phyloP scores from a whole-genome alignment of 345 rosid species.

The Pugionium cornutum region DNA sequence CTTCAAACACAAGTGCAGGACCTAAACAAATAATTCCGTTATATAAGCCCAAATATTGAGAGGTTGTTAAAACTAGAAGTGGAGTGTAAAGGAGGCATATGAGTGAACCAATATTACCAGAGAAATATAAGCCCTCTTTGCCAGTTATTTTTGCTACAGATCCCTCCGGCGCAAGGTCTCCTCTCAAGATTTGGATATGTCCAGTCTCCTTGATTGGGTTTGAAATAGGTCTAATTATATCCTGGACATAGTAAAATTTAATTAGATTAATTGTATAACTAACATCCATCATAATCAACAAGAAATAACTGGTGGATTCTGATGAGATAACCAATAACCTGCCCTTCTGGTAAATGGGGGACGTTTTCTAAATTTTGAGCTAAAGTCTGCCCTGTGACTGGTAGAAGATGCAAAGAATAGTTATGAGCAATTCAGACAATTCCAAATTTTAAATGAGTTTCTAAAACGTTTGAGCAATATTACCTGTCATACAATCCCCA shows the following conservation, averaged over 20 bases:
- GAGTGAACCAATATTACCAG: conserved; percentile 50
- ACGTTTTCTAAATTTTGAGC: conserved; percentile 73
- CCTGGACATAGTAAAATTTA: conserved; percentile 47
- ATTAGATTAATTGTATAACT: background rate
- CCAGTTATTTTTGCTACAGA: conserved; percentile 99
- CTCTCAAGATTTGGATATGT: conserved; percentile 83
- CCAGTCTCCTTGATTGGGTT: conserved; percentile 96
- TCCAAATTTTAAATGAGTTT: conserved; percentile 5
- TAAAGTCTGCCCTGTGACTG: conserved; percentile 93
- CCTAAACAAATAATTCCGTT: conserved; percentile 51
- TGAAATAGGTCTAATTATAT: conserved; percentile 66
- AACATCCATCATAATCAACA: conserved; percentile 24
- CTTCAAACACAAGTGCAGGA: conserved; percentile 97
- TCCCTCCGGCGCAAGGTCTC: conserved; percentile 97
- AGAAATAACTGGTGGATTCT: background rate
- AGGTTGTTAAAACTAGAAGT: conserved; percentile 8
- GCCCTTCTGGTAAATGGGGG: conserved; percentile 72
- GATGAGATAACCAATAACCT: conserved; percentile 45
- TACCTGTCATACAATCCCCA: conserved; percentile 85
- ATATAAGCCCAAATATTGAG: background rate
- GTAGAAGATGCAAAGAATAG: conserved; percentile 15
- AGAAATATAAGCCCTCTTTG: conserved; percentile 93
- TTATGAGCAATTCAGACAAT: conserved; percentile 8
- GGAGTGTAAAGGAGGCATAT: background rate
- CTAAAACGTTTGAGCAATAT: conserved; percentile 2